phyloP scores from a whole-genome alignment of 2,329 filamentous ascomycete species.

The Coniochaeta prunicola region DNA sequence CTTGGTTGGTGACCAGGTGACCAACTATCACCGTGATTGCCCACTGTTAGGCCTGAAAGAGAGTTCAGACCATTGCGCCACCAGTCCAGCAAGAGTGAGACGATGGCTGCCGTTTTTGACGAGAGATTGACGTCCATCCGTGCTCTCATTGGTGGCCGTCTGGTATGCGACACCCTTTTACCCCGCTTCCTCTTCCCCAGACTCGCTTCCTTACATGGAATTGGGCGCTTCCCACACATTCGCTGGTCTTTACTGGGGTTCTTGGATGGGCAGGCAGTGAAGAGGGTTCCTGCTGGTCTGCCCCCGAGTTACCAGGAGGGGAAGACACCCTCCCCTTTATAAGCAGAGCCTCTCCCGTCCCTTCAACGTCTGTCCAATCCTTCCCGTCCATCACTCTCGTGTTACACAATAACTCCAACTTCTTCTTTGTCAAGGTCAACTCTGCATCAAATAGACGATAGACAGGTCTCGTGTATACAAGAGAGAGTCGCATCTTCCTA shows the following conservation, averaged over 20 bases:
- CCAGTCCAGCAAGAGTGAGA: neutral
- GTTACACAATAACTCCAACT: neutral
- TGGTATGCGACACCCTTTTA: constrained; percentile 1
- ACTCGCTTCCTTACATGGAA: neutral
- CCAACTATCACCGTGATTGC: no score
- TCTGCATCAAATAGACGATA: neutral
- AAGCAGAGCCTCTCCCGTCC: neutral
- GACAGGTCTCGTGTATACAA: neutral
- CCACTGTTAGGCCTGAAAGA: neutral
- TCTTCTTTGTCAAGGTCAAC: neutral
- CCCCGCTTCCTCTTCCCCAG: neutral
- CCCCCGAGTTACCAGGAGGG: neutral
- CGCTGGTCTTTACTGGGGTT: neutral
- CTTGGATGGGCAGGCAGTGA: neutral
- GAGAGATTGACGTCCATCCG: neutral
- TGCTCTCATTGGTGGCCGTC: neutral
- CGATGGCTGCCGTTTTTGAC: neutral
- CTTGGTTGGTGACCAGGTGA: neutral
- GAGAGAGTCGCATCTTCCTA: neutral
- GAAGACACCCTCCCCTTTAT: neutral
- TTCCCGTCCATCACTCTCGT: neutral
- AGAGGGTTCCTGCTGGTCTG: neutral
- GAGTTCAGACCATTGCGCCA: neutral
- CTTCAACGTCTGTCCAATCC: neutral
- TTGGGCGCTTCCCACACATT: neutral